Conservation (phyloP, 129 eudicot genomes). For the Flaveria bidentis region DNA sequence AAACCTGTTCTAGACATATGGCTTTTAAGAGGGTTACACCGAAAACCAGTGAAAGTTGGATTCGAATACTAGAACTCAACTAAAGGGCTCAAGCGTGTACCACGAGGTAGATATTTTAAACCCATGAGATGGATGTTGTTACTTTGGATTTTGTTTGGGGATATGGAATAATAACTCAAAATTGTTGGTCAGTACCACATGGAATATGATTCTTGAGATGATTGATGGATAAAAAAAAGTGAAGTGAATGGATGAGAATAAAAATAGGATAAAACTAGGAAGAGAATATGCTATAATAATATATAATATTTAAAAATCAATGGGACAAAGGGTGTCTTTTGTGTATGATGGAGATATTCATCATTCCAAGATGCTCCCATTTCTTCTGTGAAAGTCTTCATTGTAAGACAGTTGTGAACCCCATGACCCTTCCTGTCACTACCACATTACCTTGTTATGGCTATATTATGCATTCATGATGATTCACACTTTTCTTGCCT, state of each 20-base stretch:
- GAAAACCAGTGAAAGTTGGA: too few species aligned
- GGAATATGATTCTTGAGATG: conserved; percentile 4
- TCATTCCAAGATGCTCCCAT: conserved; percentile 44
- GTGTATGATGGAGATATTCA: conserved; percentile 32
- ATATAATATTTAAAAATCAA: background rate
- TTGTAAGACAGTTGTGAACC: conserved; percentile 25
- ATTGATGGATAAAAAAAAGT: conserved; percentile 13
- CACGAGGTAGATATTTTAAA: background rate
- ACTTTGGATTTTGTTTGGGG: background rate
- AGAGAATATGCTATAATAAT: background rate
- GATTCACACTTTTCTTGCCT: conserved; percentile 33
- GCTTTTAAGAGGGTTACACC: too few species aligned
- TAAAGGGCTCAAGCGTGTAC: too few species aligned
- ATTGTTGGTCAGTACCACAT: conserved; percentile 9
- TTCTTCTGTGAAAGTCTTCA: conserved; percentile 35
- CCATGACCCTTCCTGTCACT: conserved; percentile 39
- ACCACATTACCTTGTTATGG: conserved; percentile 29
- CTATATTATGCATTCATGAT: conserved; percentile 21
- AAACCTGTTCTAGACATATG: too few species aligned
- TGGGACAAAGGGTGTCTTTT: conserved; percentile 16
- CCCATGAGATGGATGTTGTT: background rate
- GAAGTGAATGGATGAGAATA: conserved; percentile 18
- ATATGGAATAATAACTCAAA: background rate
- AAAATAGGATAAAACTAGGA: background rate
- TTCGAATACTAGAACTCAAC: too few species aligned